A percentile compares a stretch with the other conserved stretches of the same genome.
phyloP scores from a whole-genome alignment of 2,329 filamentous ascomycete species.

The Penicillium brasilianum region DNA sequence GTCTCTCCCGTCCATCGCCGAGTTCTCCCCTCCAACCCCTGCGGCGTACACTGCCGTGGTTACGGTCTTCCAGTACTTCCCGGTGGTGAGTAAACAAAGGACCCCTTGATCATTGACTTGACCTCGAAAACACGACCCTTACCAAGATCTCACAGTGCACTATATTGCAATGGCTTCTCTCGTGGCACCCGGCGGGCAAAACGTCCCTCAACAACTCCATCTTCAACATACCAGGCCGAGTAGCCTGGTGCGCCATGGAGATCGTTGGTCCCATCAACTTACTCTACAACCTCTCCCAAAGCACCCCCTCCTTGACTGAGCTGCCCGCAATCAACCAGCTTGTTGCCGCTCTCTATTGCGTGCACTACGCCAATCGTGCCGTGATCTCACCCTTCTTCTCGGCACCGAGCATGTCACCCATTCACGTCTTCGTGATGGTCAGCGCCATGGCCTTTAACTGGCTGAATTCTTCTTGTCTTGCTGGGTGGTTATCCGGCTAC shows the following conservation, averaged over 20 bases:
- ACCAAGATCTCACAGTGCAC: slow-evolving; percentile 62
- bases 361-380: slow-evolving; percentile 92
- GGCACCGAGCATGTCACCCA: slow-evolving; percentile 90
- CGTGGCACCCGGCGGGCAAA: slow-evolving; percentile 91
- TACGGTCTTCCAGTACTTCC: slow-evolving; percentile 50
- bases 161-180: slow-evolving; percentile 73
- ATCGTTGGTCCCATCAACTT: slow-evolving; percentile 75
- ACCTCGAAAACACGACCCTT: background rate
- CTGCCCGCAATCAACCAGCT: slow-evolving; percentile 46
- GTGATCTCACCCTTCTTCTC: slow-evolving; percentile 77
- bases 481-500: slow-evolving; percentile 81
- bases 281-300: slow-evolving; percentile 73
- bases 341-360: slow-evolving; percentile 57
- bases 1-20: slow-evolving; percentile 33
- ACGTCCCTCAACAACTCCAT: slow-evolving; percentile 70
- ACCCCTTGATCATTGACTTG: background rate
- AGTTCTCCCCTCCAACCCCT: slow-evolving; percentile 48
- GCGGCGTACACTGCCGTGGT: slow-evolving; percentile 43
- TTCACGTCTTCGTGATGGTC: slow-evolving; percentile 71
- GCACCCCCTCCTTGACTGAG: slow-evolving; percentile 58
- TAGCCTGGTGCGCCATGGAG: slow-evolving; percentile 91
- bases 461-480: slow-evolving; percentile 76
- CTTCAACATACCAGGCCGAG: slow-evolving; percentile 85
- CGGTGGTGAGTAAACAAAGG: slow-evolving; percentile 41
- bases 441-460: slow-evolving; percentile 76